Base-by-base conservation (phyloP, 2,329 filamentous ascomycete species). In the Botrytis fabae region DNA sequence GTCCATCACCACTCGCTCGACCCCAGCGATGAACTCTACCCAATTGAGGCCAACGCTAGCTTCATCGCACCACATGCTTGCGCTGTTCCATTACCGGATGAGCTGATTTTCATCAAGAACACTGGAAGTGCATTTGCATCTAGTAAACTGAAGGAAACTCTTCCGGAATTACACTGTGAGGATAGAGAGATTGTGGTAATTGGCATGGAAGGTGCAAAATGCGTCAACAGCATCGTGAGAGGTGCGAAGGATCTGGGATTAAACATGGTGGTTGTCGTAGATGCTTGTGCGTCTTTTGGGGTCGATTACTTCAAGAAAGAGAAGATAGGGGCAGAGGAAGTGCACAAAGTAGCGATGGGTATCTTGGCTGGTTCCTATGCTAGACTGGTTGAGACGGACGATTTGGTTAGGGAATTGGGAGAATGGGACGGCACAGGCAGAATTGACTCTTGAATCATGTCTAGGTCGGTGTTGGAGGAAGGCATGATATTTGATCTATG, bases 201-300 rank as follows among this genome's bases (percentile, higher is more conserved):
- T 32, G 78, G 78, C 0, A 77, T 79, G 75, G 76, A 78, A 75
- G 70, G 77, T 6, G 63, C 74, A 22, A 63, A 78, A 40, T 78
- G 78, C 64, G 51, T 79, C 8, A 78, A 76, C 71, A 77, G 65
- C 46, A 77, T 77, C 1, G 72, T 72, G 44, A 74, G 77, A 25
- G 73, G 75, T 73, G 78, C 74, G 7, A 68, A 48, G 8, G 78
- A 79, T 74, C 51, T 78, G 66, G 76, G 77, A 20, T 76, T 73
- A 46, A 62, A 75, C 6, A 74, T 79, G 48, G 60, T 75, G 12
- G 78, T 78, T 71, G 75, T 78, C 2, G 69, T 42, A 8, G 76
- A 79, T 74, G 76, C 77, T 6, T 78, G 75, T 74, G 75, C 76
- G 32, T 74, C 69, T 40, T 78, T 75, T 75, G 74, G 44, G 14